Base-by-base conservation (phyloP, 768 basidiomycete genomes). In the Tricholoma matsutake region DNA sequence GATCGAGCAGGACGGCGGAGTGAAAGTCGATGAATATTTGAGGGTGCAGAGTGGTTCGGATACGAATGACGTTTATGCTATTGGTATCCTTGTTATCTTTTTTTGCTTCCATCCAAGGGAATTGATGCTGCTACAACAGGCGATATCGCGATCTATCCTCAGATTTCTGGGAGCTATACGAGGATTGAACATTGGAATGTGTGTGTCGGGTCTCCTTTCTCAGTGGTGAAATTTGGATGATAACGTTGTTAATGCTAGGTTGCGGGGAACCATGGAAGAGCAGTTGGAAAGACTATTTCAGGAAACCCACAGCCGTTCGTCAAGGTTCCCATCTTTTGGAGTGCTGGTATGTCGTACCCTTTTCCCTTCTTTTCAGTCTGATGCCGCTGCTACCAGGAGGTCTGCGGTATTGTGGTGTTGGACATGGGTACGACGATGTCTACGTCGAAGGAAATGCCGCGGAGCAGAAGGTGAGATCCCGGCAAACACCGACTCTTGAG, bases 181-280 rank as follows among this genome's bases (percentile, higher is more conserved):
- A 76, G 93, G 54, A 87, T 96, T 60, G 94, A 96, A 73, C 94
- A 96, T 73, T 96, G 94, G 93, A 94, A 94, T 75, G 92, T 89
- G 57, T 43, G 84, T 63, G 6, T 25, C 14, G 4, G 29, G 51
- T 18, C 14, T 31, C 7, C 41, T 52, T 18, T 54, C 60, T 11
- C n/a, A 31, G 29, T 18, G 35, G 57, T 54, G 8, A n/a, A 56
- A 18, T 1, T 54, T 58, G 32, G 10, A 41, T 43, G n/a, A 18
- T 10, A 29, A 35, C 58, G 41, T 57, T 52, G 52, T 22, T 60
- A 51, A 2, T 16, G 52, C 34, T 54, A 89, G 86, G 88, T 94
- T 60, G 93, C 94, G 14, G 86, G 86, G 52, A 95, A 96, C 72
- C 89, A 90, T 60, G 94, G 93, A 2, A 84, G 93, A 54, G 85